Conservation (phyloP, 805 yeast species). For the Candida glaebosa region DNA sequence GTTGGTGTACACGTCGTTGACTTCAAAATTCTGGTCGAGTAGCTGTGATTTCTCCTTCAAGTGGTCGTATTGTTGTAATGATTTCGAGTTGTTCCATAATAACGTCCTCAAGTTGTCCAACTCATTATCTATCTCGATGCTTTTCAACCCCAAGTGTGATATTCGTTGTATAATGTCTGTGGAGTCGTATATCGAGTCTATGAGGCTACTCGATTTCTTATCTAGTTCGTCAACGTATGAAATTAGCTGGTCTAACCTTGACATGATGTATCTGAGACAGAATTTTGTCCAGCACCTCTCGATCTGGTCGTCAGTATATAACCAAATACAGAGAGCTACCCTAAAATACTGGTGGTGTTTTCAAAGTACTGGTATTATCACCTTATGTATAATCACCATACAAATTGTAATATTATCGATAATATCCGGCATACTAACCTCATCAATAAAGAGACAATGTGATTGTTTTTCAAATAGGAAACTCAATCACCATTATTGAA, state of each 20-base stretch:
- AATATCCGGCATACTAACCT: not conserved
- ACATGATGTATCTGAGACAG: not conserved
- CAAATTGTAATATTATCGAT: no score
- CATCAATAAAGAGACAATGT: not conserved
- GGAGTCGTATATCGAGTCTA: slow-evolving; percentile 21
- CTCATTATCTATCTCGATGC: slow-evolving; percentile 19
- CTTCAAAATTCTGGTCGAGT: slow-evolving; percentile 29
- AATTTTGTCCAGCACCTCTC: no score
- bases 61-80: slow-evolving; percentile 23
- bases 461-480: not conserved
- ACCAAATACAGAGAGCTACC: not conserved
- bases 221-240: slow-evolving; percentile 30
- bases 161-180: slow-evolving; percentile 20
- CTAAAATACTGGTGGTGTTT: not conserved
- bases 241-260: slow-evolving; percentile 8
- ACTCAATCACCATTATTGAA: not conserved
- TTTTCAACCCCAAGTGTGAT: slow-evolving; percentile 4
- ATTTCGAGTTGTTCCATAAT: slow-evolving; percentile 19
- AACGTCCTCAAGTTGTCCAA: slow-evolving; percentile 26
- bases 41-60: slow-evolving; percentile 29
- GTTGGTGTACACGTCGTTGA: slow-evolving; percentile 29
- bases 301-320: not conserved
- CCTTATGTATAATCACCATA: no score
- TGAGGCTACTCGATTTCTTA: slow-evolving; percentile 21
- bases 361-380: not conserved